A percentile compares a stretch with the other conserved stretches of the same genome.
phyloP scores from a whole-genome alignment of 23 red algal genomes.

The Gracilariopsis chorda region DNA sequence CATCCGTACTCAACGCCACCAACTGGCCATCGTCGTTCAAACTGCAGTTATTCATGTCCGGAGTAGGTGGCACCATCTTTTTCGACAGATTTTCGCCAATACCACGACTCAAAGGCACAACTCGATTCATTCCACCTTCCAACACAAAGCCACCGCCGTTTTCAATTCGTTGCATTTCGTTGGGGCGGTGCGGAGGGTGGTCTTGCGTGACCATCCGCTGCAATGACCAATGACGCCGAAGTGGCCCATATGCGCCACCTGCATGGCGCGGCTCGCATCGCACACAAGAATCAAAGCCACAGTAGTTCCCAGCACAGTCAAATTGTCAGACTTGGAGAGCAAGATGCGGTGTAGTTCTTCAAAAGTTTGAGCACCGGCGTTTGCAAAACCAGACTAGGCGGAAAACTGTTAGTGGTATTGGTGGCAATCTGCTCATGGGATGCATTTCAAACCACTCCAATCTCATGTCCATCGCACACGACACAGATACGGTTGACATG shows the following conservation, averaged over 20 bases:
- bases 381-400: background rate
- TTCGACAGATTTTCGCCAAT: constrained; percentile 69
- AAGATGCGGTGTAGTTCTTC: background rate
- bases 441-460: background rate
- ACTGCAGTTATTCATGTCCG: constrained; percentile 28
- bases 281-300: constrained; percentile 21
- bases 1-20: constrained; percentile 69
- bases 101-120: constrained; percentile 73
- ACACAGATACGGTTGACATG: background rate
- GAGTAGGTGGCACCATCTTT: constrained; percentile 53
- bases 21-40: constrained; percentile 21
- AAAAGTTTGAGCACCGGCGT: background rate
- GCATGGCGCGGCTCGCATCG: background rate
- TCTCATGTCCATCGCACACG: constrained; percentile 39
- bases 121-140: constrained; percentile 54
- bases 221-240: constrained; percentile 45
- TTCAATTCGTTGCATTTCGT: constrained; percentile 63
- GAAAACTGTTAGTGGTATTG: background rate
- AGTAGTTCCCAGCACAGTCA: background rate
- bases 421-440: background rate
- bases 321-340: background rate
- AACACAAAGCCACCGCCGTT: constrained; percentile 62
- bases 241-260: constrained; percentile 75
- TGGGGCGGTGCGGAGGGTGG: constrained; percentile 22
- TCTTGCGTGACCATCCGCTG: constrained; percentile 33